These are phyloP conservation scores for Truncatella angustata DNA, from an alignment of 2,329 filamentous ascomycete genomes.

Conservation along the genomic window DNA sequence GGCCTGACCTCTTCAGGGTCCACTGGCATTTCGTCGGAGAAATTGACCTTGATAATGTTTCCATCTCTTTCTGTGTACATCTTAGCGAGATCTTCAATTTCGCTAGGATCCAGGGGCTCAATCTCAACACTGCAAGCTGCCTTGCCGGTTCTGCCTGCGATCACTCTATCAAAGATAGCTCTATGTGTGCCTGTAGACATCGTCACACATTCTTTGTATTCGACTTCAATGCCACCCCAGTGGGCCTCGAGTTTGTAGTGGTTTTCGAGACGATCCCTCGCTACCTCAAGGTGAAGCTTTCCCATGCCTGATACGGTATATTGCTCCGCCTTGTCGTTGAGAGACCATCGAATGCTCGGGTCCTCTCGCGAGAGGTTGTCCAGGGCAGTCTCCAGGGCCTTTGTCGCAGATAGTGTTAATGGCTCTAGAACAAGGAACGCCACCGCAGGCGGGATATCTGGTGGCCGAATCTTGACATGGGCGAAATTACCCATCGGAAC, in stretches of 20 bases:
- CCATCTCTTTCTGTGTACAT: constrained; percentile 59
- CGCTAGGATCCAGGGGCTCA: constrained; percentile 53
- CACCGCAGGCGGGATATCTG: constrained; percentile 86
- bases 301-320: constrained; percentile 96
- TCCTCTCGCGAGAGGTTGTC: constrained; percentile 84
- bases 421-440: constrained; percentile 95
- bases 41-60: constrained; percentile 63
- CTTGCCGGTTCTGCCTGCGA: constrained; percentile 77
- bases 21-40: constrained; percentile 37
- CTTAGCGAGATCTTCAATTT: constrained; percentile 35
- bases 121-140: constrained; percentile 72
- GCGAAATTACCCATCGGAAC: constrained; percentile 68
- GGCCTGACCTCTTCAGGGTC: constrained; percentile 51
- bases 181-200: constrained; percentile 54
- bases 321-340: constrained; percentile 88
- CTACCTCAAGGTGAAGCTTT: constrained; percentile 91
- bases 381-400: constrained; percentile 73
- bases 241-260: constrained; percentile 84
- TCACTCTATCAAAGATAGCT: constrained; percentile 71
- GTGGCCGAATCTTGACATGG: constrained; percentile 79
- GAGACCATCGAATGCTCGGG: constrained; percentile 80
- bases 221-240: constrained; percentile 92
- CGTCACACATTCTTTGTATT: constrained; percentile 83
- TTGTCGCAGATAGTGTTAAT: constrained; percentile 73
- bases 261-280: constrained; percentile 80